Evolutionary conservation across 495 filamentous ascomycete species (phyloP), one percentile per base, ranked within the genome.

Genomic region (Xylaria cubensis): DNA sequence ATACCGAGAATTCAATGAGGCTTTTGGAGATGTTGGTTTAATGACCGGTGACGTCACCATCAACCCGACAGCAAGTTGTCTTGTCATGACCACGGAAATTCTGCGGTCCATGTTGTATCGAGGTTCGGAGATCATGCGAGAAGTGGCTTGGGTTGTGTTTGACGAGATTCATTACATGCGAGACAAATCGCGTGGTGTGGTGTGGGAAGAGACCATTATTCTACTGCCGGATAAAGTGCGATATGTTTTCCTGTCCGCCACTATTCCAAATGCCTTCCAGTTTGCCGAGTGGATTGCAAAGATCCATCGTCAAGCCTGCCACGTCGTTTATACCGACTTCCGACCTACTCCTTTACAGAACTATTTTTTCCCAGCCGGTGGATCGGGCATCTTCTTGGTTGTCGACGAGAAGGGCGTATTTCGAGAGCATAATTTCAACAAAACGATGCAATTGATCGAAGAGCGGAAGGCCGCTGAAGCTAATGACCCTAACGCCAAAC

Each of bases 1-100:
- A 75, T 99, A 97, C 80, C 87, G 96, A 84, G 96, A 99, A 80
- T 99, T 99, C 81, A 88, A 89, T 48, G 94, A 92, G 44, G 94
- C 97, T 66, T 99, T 99, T 83, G 94, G 94, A 51, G 96, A 99
- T 80, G 96, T 97, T 69, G 96, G 96, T 46, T 85, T 99, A 72
- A 99, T 99, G 96, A 99, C 96, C 4, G 96, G 96, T 75, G 96
- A 99, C 88, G 97, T 97, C 70, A 99, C 96, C 36, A 99, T 98
- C 83, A 99, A 99, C 77, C 97, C 97, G 46, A 98, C 96, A 2
- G 96, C 96, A 53, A 97, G 94, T 50, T 98, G 96, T 82, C 88
- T 99, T 67, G 96, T 99, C 75, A 99, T 99, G 96, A 99, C 96
- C 4, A 99, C 96, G 9, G 96, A 99, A 87, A 99, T 99, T 93